A percentile compares a stretch with the other conserved stretches of the same genome.
Evolutionary conservation across 805 yeast species (phyloP).

Genomic region (Blastobotrys robertii): DNA sequence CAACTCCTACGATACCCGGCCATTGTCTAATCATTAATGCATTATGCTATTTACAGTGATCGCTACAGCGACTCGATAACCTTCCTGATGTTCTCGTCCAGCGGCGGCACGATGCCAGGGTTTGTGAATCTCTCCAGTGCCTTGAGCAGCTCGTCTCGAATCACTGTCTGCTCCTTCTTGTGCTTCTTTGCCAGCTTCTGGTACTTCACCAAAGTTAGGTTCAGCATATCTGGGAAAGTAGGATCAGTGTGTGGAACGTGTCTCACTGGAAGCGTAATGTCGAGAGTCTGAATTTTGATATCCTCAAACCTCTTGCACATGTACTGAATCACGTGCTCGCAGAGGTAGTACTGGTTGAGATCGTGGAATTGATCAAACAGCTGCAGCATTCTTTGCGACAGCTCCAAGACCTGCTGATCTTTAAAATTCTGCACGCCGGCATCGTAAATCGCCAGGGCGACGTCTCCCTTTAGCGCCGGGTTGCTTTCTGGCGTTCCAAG

Average conservation of each 20-base stretch:
- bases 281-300: conserved; percentile 32
- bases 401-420: conserved; percentile 30
- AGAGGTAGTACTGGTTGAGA: conserved; percentile 58
- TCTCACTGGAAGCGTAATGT: conserved; percentile 61
- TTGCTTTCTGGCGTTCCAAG: conserved; percentile 79
- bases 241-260: conserved; percentile 33
- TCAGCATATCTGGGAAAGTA: conserved; percentile 49
- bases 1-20: too few species aligned
- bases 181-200: too few species aligned
- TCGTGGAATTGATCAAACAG: conserved; percentile 62
- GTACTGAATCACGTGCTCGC: conserved; percentile 51
- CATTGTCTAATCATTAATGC: too few species aligned
- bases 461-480: conserved; percentile 68
- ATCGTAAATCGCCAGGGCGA: conserved; percentile 63
- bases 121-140: not conserved
- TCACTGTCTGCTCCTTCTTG: not conserved
- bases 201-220: conserved; percentile 61
- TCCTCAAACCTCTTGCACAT: conserved; percentile 33
- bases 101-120: not conserved
- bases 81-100: not conserved
- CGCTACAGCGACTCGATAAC: not conserved
- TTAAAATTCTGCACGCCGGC: conserved; percentile 36
- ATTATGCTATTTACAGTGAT: not conserved
- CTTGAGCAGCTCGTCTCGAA: not conserved
- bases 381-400: conserved; percentile 38